Conservation (phyloP, 2,329 filamentous ascomycete species). For the Colletotrichum eleusines region DNA sequence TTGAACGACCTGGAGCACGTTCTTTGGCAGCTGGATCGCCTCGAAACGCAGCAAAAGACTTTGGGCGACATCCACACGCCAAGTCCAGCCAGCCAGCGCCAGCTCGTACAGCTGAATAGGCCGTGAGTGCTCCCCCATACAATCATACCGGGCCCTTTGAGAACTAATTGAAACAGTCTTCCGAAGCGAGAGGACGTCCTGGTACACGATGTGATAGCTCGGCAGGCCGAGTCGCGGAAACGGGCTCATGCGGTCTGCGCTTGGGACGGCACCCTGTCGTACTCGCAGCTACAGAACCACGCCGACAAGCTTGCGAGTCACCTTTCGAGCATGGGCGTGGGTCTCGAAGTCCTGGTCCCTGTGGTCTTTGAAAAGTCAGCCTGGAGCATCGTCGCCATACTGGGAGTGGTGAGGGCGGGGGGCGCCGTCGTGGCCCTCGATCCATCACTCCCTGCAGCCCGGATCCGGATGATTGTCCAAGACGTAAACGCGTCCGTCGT, state of each 20-base stretch:
- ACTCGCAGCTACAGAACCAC: neutral
- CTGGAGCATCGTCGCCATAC: slow-evolving; percentile 25
- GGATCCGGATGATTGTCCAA: slow-evolving; percentile 23
- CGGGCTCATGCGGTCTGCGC: slow-evolving; percentile 14
- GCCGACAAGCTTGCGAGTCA: neutral
- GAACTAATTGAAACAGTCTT: neutral
- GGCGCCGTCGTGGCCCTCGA: slow-evolving; percentile 27
- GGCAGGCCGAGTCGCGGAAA: neutral
- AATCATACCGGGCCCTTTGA: fast-evolving
- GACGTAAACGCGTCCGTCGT: slow-evolving; percentile 19
- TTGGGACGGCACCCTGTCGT: slow-evolving; percentile 28
- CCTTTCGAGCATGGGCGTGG: slow-evolving; percentile 38
- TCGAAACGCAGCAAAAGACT: neutral
- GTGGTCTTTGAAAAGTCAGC: slow-evolving; percentile 34
- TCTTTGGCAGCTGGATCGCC: slow-evolving; percentile 14
- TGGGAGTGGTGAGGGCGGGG: slow-evolving; percentile 27
- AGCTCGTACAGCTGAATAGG: slow-evolving; percentile 20
- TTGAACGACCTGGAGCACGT: slow-evolving; percentile 22
- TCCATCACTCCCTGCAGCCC: slow-evolving; percentile 11
- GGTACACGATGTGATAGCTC: neutral
- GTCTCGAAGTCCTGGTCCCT: slow-evolving; percentile 34
- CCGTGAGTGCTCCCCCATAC: slow-evolving; percentile 4
- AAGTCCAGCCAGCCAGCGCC: slow-evolving; percentile 16
- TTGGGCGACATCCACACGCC: neutral
- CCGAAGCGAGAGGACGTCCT: neutral